Conservation (phyloP, 2,329 filamentous ascomycete genomes). For the Elsinoe arachidis region DNA sequence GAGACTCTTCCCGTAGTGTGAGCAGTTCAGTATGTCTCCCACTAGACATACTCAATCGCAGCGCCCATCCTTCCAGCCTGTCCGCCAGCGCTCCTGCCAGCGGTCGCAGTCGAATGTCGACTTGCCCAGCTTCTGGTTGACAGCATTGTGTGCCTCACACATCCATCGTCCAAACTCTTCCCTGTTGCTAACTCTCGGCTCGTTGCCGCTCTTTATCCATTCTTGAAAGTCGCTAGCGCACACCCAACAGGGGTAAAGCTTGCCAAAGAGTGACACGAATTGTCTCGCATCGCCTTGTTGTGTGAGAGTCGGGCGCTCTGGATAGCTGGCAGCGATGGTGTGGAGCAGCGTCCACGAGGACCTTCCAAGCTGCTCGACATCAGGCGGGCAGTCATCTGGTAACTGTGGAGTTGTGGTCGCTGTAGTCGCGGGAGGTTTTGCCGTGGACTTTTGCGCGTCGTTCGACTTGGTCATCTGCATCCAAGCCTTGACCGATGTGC, state of each 20-base stretch:
- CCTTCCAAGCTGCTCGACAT: constrained; percentile 79
- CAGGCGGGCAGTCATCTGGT: constrained; percentile 18
- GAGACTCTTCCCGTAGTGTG: no score
- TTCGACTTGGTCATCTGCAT: constrained; percentile 47
- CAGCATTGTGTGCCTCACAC: constrained; percentile 78
- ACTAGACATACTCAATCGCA: constrained; percentile 43
- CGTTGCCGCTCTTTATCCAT: constrained; percentile 65
- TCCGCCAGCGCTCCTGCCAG: constrained; percentile 94
- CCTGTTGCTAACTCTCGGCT: constrained; percentile 50
- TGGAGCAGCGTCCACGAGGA: constrained; percentile 91
- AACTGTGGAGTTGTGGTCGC: constrained; percentile 15
- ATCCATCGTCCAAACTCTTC: constrained; percentile 74
- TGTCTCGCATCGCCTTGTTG: constrained; percentile 68
- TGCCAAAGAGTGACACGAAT: constrained; percentile 74
- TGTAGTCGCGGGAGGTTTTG: constrained; percentile 25
- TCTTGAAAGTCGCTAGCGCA: constrained; percentile 85
- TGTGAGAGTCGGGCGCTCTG: constrained; percentile 53
- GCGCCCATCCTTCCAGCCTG: constrained; percentile 68
- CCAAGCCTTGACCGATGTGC: constrained; percentile 54
- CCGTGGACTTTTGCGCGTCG: constrained; percentile 28
- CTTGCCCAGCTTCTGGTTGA: constrained; percentile 87
- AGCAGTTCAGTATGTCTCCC: no score
- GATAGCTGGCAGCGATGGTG: constrained; percentile 81
- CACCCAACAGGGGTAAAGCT: constrained; percentile 89
- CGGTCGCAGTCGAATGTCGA: constrained; percentile 75